Evolutionary conservation across 176 grass and related monocot genomes (phyloP), one percentile per base, ranked within the genome.

Genomic region (Oryza coarctata): DNA sequence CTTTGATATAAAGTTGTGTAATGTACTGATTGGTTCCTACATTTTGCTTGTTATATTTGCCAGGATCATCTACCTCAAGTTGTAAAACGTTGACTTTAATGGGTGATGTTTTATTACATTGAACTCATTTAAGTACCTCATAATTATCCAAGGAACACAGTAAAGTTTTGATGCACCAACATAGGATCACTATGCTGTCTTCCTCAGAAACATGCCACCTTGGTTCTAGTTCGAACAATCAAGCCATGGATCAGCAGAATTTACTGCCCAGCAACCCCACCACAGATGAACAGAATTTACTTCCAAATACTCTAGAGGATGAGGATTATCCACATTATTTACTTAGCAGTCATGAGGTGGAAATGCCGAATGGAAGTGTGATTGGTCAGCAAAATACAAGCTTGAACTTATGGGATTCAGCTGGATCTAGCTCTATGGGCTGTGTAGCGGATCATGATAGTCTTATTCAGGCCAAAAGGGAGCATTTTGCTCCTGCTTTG

Each of bases 151-250:
- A 82, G 61, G 61, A 78, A 69, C 27, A 68, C 66, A 74, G 47
- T 58, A 68, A 76, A 45, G 58, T 22, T 60, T 87, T 77, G 69
- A 91, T 84, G 89, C 85, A 91, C 72, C 74, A 87, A 71, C 84
- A 91, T 69, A 76, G 72, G 76, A 39, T 60, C 60, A 91, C 71
- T 22, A 80, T 91, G 81, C 81, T 84, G 29, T 87, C 89, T 73
- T 91, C 85, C 34, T 85, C 89, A 5, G 89, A 91, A 80, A 85
- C 88, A 68, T 75, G 79, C 61, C 88, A 90, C 62, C 79, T 91
- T 91, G 81, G 85, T 75, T 91, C 89, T 68, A 85, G 85, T 85
- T 88, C 89, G 30, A 91, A 30, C 44, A 84, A 60, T 45, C 55
- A 82, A 27, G 55, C 49, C 35, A 85, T 87, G 18, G 89, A 91